Base-by-base conservation (phyloP, 257 asterid species). In the Anisodus tanguticus region DNA sequence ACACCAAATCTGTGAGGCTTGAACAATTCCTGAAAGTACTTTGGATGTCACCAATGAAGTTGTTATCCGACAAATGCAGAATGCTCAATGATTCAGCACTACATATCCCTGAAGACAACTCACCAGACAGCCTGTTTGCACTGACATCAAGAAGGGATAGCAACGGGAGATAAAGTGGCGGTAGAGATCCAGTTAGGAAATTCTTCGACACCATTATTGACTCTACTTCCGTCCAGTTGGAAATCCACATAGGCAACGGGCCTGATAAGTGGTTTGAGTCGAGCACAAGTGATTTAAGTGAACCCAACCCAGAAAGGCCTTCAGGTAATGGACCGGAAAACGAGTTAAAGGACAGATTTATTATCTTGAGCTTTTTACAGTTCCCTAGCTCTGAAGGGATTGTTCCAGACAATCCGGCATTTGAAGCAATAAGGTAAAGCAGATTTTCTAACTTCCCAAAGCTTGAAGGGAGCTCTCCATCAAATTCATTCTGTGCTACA, bases 221-320 rank as follows among this genome's bases (percentile, higher is more conserved):
- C 47, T 85, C 89, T 4, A 86, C 89, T 43, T 74, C 82, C 82
- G 86, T 93, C 98, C 97, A 95, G 47, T 90, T 89, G 4, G 97
- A 93, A 85, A 94, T 92, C 98, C 98, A 95, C 2, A 10, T 63
- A 0, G 98, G 98, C 62, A 95, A 31, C 0, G 91, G 85, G 4
- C 98, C 98, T 2, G 97, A 91, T 60, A 95, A 83, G 8, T 37
- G 85, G 86, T 95, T 95, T 12, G 93, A 89, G 82, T 85, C 88
- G 4, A 95, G 93, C 31, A 88, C 86, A 76, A 94, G 76, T 0
- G 97, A 89, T 8, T 64, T 53, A 74, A 95, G 71, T 3, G 92
- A 91, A 66, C 74, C 89, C 88, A 95, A 13, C 5, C 90, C 90
- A 15, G 92, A 87, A 83, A 95, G 94, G 16, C 80, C 86, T 2